Conservation (phyloP, 148 eudicot genomes). For the Cornus kousa region DNA sequence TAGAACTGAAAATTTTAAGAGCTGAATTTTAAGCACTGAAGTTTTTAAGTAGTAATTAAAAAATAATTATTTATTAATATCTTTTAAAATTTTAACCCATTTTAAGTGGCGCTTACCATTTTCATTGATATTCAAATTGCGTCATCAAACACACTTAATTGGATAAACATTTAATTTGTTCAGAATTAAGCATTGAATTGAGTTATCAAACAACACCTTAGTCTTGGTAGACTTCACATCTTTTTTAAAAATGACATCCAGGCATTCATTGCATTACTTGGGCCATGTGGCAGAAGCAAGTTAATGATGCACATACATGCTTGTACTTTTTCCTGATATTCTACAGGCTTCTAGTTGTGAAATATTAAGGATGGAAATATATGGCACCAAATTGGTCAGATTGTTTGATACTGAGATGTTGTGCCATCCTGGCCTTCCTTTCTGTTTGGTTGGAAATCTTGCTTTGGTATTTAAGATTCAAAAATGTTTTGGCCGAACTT, state of each 20-base stretch:
- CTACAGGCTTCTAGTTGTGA: background rate
- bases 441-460: background rate
- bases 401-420: background rate
- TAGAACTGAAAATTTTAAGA: no score
- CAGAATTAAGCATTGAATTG: no score
- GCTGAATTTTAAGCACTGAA: no score
- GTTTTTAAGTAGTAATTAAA: no score
- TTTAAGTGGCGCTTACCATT: no score
- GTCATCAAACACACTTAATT: no score
- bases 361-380: background rate
- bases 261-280: constrained; percentile 2
- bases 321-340: background rate
- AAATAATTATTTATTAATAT: no score
- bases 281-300: background rate
- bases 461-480: background rate
- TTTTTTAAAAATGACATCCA: background rate
- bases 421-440: background rate
- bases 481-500: background rate
- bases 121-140: no score
- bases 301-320: background rate
- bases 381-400: background rate
- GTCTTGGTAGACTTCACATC: background rate
- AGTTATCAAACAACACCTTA: background rate
- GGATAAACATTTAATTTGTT: no score
- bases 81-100: no score